Percentiles rank a stretch among this genome's conserved stretches.
Conservation (phyloP, 331 rosid genomes). For the Malus hybrid region DNA sequence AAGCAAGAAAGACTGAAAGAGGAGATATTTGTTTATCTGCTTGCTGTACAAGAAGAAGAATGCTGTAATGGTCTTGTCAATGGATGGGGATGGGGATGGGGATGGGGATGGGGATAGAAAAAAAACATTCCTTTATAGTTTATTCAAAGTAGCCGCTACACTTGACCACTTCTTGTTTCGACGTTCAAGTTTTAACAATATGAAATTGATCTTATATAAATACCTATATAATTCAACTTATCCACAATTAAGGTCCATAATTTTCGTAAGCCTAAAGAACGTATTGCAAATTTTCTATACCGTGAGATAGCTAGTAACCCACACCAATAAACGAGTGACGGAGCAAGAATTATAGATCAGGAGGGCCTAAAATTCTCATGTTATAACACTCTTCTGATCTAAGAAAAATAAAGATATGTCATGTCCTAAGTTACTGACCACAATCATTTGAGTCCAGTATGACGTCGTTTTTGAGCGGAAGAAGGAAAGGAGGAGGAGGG, state of each 20-base stretch:
- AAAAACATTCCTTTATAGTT: not conserved
- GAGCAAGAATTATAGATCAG: too few species aligned
- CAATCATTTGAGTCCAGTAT: too few species aligned
- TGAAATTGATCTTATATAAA: not conserved
- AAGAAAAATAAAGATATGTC: too few species aligned
- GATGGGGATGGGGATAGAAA: too few species aligned
- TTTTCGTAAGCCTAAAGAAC: not conserved
- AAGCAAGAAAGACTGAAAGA: not conserved
- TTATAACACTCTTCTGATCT: too few species aligned
- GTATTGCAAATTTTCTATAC: too few species aligned
- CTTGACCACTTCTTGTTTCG: not conserved
- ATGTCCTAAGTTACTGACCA: too few species aligned
- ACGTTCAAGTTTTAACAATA: not conserved
- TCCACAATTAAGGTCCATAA: not conserved
- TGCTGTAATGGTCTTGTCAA: not conserved
- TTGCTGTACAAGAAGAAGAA: not conserved
- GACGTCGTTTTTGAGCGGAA: too few species aligned
- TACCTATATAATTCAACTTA: not conserved
- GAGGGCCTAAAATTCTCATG: too few species aligned
- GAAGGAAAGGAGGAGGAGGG: too few species aligned
- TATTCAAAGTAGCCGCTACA: conserved; percentile 3
- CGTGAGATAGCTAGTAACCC: not conserved
- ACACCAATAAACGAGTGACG: too few species aligned
- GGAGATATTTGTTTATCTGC: not conserved
- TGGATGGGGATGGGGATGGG: too few species aligned